phyloP scores from a whole-genome alignment of 2,329 filamentous ascomycete species.

The Colletotrichum horii region DNA sequence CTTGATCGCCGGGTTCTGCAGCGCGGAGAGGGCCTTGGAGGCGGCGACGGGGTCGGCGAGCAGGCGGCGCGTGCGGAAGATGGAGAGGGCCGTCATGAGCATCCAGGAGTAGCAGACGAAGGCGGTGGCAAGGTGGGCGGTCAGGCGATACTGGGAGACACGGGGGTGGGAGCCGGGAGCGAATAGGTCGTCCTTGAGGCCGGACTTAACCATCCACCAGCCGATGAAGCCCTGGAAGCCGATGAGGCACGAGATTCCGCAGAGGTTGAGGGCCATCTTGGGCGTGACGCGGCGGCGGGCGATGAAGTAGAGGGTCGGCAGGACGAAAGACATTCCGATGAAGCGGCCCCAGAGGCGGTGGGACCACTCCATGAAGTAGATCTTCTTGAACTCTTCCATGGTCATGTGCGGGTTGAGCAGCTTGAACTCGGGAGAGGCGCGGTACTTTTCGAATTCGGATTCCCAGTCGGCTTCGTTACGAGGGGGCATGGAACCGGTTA shows the following conservation, averaged over 20 bases:
- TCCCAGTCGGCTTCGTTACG: conserved; percentile 84
- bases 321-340: conserved; percentile 86
- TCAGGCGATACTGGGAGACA: conserved; percentile 92
- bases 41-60: conserved; percentile 70
- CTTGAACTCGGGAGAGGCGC: conserved; percentile 89
- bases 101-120: conserved; percentile 95
- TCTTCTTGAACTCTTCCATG: conserved; percentile 93
- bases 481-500: conserved; percentile 90
- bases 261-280: conserved; percentile 77
- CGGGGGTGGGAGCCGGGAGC: conserved; percentile 88
- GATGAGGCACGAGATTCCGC: conserved; percentile 86
- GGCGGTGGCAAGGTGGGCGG: conserved; percentile 86
- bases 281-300: conserved; percentile 77
- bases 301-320: conserved; percentile 90
- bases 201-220: conserved; percentile 99
- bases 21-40: conserved; percentile 61
- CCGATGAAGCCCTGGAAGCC: conserved; percentile 95
- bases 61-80: conserved; percentile 79
- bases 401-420: conserved; percentile 93
- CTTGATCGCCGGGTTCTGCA: conserved; percentile 71
- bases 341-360: conserved; percentile 94
- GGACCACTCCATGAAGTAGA: conserved; percentile 99
- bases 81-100: conserved; percentile 85
- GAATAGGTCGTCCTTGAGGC: conserved; percentile 94
- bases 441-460: conserved; percentile 91